Base-by-base conservation (phyloP, 2,329 filamentous ascomycete genomes). In the Aspergillus bombycis region DNA sequence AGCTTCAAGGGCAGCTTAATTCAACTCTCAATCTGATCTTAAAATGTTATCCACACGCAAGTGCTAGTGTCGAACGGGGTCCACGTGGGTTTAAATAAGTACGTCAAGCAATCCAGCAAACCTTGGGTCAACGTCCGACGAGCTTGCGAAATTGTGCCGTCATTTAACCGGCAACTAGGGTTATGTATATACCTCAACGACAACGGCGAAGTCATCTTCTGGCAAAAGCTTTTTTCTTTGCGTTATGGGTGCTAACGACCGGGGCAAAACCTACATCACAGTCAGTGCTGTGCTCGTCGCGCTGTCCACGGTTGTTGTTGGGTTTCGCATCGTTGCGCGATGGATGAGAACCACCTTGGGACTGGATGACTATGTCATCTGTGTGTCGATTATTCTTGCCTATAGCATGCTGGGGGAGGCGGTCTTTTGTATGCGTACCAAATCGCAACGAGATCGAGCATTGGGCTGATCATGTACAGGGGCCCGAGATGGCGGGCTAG, bases 351-450 rank as follows among this genome's bases (percentile, higher is more conserved):
- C 43, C 2, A 48, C 41, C 4, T 19, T 58, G 28, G 56, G 56
- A 34, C 19, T 26, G 43, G 56, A 58, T 26, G 56, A 58, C 56
- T 58, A 58, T 48, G 56, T 48, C 5, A 58, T 58, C 34, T 58
- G 56, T 34, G 32, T 34, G 9, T 58, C 56, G 23, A 58, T 58
- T 48, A 23, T 58, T 19, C 11, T 58, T n/a, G 56, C 56, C 1
- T 58, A 58, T 16, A 48, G 56, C 43, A 58, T 58, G 56, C 28
- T 58, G 1, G 56, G 16, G 16, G 56, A 58, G 4, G 56, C 56
- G 3, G 28, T 52, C 3, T 2, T 32, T n/a, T 52, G 48, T 52
- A 34, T 2, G 48, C 9, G 9, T 4, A 3, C 28, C 19, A 16
- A 1, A 11, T 21, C 19, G 9, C 48, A 6, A 32, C 4, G 9